Conservation (phyloP, 2,329 filamentous ascomycete species). For the Cercospora sp. region DNA sequence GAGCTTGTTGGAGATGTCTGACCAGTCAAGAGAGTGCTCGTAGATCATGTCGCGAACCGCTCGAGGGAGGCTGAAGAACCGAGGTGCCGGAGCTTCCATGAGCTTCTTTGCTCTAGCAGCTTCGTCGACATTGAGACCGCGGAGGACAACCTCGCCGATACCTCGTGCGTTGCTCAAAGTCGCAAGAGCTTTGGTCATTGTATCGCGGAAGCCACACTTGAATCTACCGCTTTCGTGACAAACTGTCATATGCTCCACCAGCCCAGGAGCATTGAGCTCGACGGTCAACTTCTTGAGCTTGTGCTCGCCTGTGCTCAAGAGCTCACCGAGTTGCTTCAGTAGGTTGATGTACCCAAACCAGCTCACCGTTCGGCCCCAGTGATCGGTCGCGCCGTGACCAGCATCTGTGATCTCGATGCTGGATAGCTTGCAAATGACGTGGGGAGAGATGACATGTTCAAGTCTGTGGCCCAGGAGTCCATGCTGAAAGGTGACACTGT, state of each 20-base stretch:
- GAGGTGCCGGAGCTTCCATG: conserved; percentile 25
- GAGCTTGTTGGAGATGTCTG: conserved; percentile 26
- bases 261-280: conserved; percentile 25
- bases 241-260: conserved; percentile 30
- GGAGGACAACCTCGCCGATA: conserved; percentile 30
- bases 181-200: conserved; percentile 23
- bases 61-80: conserved; percentile 32
- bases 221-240: conserved; percentile 24
- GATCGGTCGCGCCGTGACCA: conserved; percentile 72
- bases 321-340: conserved; percentile 27
- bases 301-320: conserved; percentile 30
- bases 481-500: conserved; percentile 34
- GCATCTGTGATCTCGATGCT: conserved; percentile 73
- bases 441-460: conserved; percentile 25
- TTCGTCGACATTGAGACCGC: conserved; percentile 28
- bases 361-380: conserved; percentile 19
- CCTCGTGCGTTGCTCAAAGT: conserved; percentile 26
- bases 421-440: conserved; percentile 31
- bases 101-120: conserved; percentile 27
- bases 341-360: conserved; percentile 35
- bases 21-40: conserved; percentile 28
- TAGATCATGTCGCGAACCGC: conserved; percentile 36
- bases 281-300: conserved; percentile 34
- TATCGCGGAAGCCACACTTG: conserved; percentile 35
- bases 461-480: conserved; percentile 28